Percentiles rank a stretch among this genome's conserved stretches.
phyloP scores from a whole-genome alignment of 495 filamentous ascomycete species.

The Hypoxylon fragiforme region DNA sequence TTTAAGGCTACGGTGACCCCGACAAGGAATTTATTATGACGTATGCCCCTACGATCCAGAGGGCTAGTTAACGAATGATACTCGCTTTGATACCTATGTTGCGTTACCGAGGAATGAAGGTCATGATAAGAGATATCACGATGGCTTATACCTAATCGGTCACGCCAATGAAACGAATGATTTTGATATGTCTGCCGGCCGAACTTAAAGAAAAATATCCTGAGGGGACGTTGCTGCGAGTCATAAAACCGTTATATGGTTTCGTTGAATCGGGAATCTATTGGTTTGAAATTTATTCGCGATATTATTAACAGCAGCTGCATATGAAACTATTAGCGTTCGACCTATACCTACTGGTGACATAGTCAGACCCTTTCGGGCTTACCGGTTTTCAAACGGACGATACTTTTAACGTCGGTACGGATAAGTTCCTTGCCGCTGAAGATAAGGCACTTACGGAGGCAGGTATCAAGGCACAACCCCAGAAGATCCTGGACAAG shows the following conservation, averaged over 20 bases:
- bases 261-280: neutral
- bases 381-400: neutral
- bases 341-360: neutral
- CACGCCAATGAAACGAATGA: neutral
- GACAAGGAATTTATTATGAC: slow-evolving; percentile 2
- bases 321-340: slow-evolving; percentile 1
- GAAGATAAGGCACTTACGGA: neutral
- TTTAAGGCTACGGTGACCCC: neutral
- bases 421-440: neutral
- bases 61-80: neutral
- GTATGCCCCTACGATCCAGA: neutral
- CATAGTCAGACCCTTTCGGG: neutral
- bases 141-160: slow-evolving; percentile 2
- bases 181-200: neutral
- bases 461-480: neutral
- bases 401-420: neutral
- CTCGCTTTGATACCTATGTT: slow-evolving; percentile 1
- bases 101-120: neutral
- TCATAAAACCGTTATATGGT: neutral
- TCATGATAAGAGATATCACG: slow-evolving; percentile 1
- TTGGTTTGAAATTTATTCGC: neutral
- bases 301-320: neutral
- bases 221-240: neutral
- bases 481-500: neutral
- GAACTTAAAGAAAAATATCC: neutral